Conservation (phyloP, 1,284 basidiomycete genomes). For the Fomitopsis pinicola region DNA sequence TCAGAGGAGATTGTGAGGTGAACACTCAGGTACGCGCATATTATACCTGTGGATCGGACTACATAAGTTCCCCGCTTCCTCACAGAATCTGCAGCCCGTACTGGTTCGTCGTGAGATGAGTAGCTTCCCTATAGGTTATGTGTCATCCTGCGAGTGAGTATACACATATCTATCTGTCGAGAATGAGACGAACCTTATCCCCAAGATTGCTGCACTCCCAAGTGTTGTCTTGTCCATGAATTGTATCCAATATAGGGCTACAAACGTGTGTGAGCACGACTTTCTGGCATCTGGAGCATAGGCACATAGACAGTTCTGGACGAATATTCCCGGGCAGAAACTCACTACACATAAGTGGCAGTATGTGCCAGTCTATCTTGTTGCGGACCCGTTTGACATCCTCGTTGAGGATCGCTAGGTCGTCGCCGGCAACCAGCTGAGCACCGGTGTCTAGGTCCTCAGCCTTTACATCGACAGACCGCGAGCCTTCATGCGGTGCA, state of each 20-base stretch:
- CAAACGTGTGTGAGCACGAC: background rate
- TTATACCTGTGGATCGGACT: constrained; percentile 20
- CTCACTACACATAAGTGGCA: constrained; percentile 70
- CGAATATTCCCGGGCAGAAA: constrained; percentile 11
- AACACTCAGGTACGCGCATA: constrained; percentile 15
- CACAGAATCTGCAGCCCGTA: constrained; percentile 6
- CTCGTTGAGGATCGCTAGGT: constrained; percentile 32
- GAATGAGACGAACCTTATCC: constrained; percentile 42
- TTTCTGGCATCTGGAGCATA: no score
- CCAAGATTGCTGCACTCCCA: constrained; percentile 60
- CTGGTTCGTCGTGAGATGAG: constrained; percentile 28
- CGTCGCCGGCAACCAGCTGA: constrained; percentile 40
- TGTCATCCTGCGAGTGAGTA: background rate
- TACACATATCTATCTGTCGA: background rate
- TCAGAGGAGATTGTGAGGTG: background rate
- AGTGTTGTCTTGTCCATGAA: constrained; percentile 76
- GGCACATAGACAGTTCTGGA: no score
- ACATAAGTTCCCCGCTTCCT: background rate
- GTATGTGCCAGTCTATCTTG: constrained; percentile 63
- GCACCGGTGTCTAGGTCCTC: constrained; percentile 53
- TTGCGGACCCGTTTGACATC: constrained; percentile 50
- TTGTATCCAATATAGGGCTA: constrained; percentile 63
- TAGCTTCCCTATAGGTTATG: constrained; percentile 27
- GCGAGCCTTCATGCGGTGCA: background rate
- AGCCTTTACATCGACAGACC: background rate